Percentiles rank a stretch among this genome's conserved stretches.
phyloP scores from a whole-genome alignment of 75 land plant genomes.

The Azolla pinnata region DNA sequence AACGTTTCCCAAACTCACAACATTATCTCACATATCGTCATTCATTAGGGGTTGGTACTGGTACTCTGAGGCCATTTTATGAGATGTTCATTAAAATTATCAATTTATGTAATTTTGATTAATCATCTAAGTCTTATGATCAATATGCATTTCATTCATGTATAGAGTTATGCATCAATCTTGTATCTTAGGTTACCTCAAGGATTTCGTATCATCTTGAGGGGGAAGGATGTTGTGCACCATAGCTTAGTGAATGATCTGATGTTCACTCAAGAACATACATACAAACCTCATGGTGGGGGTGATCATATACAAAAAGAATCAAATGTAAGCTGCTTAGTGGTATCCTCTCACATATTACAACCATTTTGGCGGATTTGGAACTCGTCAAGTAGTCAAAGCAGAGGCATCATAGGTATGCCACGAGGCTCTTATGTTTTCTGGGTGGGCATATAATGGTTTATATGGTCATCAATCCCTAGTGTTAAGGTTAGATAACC shows the following conservation, averaged over 20 bases:
- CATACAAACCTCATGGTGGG: constrained; percentile 58
- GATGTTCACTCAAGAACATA: constrained; percentile 53
- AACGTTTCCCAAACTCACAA: constrained; percentile 52
- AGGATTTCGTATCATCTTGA: constrained; percentile 57
- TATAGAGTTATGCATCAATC: constrained; percentile 81
- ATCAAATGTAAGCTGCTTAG: constrained; percentile 46
- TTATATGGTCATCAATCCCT: no score
- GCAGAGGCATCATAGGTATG: constrained; percentile 71
- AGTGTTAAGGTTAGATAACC: no score
- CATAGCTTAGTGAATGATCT: constrained; percentile 79
- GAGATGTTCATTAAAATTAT: no score
- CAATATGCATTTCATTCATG: no score
- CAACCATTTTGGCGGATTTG: constrained; percentile 97
- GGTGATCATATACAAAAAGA: constrained; percentile 35
- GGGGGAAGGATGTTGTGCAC: constrained; percentile 76
- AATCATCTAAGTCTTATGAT: no score
- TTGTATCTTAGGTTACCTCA: constrained; percentile 68
- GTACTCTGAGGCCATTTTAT: no score
- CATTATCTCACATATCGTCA: constrained; percentile 72
- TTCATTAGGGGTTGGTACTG: constrained; percentile 63
- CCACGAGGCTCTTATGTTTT: no score
- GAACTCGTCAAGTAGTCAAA: constrained; percentile 90
- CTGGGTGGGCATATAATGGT: no score
- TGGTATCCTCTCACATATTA: no score
- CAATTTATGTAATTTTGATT: no score